Conservation (phyloP, 345 rosid genomes). For the Euclidium syriacum region DNA sequence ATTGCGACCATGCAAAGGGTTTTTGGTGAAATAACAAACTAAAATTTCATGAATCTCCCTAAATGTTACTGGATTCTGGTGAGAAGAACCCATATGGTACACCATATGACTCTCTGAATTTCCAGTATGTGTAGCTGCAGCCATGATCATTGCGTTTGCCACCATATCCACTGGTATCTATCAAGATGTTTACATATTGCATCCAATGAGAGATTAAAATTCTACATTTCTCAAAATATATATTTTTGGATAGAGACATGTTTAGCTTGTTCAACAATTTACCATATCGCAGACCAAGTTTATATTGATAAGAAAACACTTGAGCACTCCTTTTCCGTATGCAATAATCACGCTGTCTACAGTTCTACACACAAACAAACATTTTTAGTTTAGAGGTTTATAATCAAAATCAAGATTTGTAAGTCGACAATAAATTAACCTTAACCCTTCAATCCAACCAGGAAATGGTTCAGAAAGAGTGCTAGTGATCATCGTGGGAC, state of each 20-base stretch:
- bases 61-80: conserved; percentile 16
- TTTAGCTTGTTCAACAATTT: neutral
- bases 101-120: conserved; percentile 11
- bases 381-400: neutral
- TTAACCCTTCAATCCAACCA: conserved; percentile 82
- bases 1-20: conserved; percentile 19
- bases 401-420: neutral
- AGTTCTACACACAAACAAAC: conserved; percentile 36
- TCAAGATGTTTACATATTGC: conserved; percentile 36
- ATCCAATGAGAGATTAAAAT: neutral
- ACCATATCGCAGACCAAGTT: conserved; percentile 43
- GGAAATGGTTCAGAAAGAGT: conserved; percentile 66
- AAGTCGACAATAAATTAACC: conserved; percentile 27
- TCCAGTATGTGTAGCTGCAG: conserved; percentile 13
- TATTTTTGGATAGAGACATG: neutral
- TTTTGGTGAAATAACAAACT: conserved; percentile 22
- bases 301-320: conserved; percentile 32
- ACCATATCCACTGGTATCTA: conserved; percentile 36
- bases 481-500: conserved; percentile 66
- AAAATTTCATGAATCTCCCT: conserved; percentile 8
- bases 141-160: conserved; percentile 24
- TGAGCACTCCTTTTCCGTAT: conserved; percentile 45
- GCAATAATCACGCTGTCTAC: conserved; percentile 44
- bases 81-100: conserved; percentile 30
- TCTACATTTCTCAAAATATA: neutral